Percentiles rank a stretch among this genome's conserved stretches.
These are phyloP conservation scores for Chrysosporium keratinophilum DNA, from an alignment of 2,329 filamentous ascomycete species.

Conservation along the genomic window DNA sequence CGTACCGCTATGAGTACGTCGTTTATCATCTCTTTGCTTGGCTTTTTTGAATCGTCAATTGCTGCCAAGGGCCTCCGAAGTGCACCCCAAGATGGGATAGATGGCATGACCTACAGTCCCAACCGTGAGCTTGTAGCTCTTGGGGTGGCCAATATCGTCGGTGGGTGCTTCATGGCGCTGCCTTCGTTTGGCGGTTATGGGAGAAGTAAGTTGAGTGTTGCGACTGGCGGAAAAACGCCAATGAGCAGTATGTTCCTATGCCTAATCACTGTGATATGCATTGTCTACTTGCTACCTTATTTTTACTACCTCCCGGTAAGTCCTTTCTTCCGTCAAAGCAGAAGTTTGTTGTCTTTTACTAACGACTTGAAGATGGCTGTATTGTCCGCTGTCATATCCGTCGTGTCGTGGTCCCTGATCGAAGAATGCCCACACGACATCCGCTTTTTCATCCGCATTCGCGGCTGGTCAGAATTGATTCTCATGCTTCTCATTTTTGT, in stretches of 20 bases:
- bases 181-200: slow-evolving; percentile 95
- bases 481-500: slow-evolving; percentile 87
- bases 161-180: slow-evolving; percentile 81
- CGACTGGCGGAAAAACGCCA: slow-evolving; percentile 81
- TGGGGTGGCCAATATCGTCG: slow-evolving; percentile 81
- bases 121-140: slow-evolving; percentile 91
- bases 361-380: slow-evolving; percentile 65
- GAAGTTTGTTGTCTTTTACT: not conserved
- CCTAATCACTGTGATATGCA: slow-evolving; percentile 67
- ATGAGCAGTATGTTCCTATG: slow-evolving; percentile 88
- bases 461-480: slow-evolving; percentile 72
- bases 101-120: slow-evolving; percentile 71
- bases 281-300: slow-evolving; percentile 74
- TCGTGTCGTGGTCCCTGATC: slow-evolving; percentile 86
- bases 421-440: slow-evolving; percentile 94
- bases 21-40: slow-evolving; percentile 84
- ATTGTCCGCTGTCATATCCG: slow-evolving; percentile 84
- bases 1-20: slow-evolving; percentile 80
- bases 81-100: slow-evolving; percentile 53
- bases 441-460: slow-evolving; percentile 74
- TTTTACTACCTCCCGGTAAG: slow-evolving; percentile 92
- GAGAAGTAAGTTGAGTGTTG: slow-evolving; percentile 86
- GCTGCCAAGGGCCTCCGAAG: slow-evolving; percentile 79
- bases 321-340: slow-evolving; percentile 17
- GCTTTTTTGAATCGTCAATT: slow-evolving; percentile 97